These are phyloP conservation scores for Atractiella rhizophila DNA, from an alignment of 768 basidiomycete species.

Conservation along the genomic window DNA sequence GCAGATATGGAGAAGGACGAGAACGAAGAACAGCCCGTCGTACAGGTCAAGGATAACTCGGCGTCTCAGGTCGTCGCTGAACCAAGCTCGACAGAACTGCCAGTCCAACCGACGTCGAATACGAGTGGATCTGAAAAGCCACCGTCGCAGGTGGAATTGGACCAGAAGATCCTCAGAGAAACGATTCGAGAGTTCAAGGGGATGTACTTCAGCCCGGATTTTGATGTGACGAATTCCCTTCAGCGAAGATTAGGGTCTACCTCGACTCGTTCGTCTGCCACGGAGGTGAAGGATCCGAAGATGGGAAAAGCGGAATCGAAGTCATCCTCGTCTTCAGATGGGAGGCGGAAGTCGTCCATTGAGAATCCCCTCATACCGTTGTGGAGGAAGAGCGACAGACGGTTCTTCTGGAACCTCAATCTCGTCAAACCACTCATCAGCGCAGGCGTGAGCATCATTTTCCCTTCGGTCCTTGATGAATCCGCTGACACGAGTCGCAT, in stretches of 20 bases:
- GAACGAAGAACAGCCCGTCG: no score
- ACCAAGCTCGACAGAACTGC: no score
- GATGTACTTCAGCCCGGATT: neutral
- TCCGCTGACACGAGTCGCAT: neutral
- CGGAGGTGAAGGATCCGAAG: conserved; percentile 2
- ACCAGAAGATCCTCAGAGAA: conserved; percentile 13
- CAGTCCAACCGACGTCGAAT: no score
- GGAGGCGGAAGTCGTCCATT: conserved; percentile 15
- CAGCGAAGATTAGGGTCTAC: neutral
- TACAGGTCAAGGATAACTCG: no score
- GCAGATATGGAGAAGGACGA: no score
- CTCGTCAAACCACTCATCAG: conserved; percentile 62
- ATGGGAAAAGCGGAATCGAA: neutral
- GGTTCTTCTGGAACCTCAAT: conserved; percentile 94
- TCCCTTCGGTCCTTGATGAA: neutral
- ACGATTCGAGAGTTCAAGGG: neutral
- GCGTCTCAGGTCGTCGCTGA: no score
- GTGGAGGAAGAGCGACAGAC: conserved; percentile 68
- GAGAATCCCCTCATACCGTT: conserved; percentile 58
- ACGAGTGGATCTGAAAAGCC: no score
- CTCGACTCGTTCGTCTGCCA: conserved; percentile 1
- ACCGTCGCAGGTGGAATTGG: conserved; percentile 9
- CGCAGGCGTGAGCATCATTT: conserved; percentile 36
- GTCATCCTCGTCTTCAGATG: neutral
- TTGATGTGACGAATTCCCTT: conserved; percentile 2